Evolutionary conservation across 2,329 filamentous ascomycete species (phyloP).

Genomic region (Alternaria longipes): DNA sequence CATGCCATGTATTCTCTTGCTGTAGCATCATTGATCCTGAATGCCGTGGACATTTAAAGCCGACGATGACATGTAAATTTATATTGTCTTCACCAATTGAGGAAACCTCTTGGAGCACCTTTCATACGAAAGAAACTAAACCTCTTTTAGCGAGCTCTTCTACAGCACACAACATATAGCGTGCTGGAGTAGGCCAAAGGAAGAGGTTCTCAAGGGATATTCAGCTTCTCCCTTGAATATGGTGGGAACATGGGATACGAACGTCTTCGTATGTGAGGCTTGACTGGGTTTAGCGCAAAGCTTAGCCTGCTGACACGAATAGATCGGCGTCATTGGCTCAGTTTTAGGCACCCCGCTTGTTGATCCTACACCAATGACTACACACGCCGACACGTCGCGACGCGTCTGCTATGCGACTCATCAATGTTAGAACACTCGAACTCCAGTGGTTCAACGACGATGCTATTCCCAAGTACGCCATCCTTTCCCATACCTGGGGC

Average conservation of each 20-base stretch:
- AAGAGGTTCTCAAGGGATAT: not conserved
- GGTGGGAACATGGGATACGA: not conserved
- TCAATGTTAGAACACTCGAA: slow-evolving; percentile 35
- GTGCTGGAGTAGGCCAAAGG: not conserved
- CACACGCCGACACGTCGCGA: not conserved
- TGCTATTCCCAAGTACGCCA: slow-evolving; percentile 32
- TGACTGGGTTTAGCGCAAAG: not conserved
- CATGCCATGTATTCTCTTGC: not conserved
- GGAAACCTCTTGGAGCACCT: not conserved
- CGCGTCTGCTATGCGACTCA: slow-evolving; percentile 36
- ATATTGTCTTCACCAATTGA: not conserved
- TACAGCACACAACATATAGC: not conserved
- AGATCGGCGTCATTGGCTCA: not conserved
- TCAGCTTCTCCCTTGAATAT: not conserved
- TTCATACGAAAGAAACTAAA: not conserved
- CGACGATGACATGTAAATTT: not conserved
- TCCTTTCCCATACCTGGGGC: slow-evolving; percentile 36
- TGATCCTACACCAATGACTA: slow-evolving; percentile 7
- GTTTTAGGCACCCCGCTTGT: slow-evolving; percentile 11
- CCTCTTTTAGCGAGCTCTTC: not conserved
- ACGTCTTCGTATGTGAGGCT: not conserved
- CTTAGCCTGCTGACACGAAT: not conserved
- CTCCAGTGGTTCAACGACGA: slow-evolving; percentile 34
- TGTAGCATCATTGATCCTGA: not conserved
- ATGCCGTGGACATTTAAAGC: not conserved